Percentiles rank a stretch among this genome's conserved stretches.
phyloP scores from a whole-genome alignment of 176 grass and related monocot genomes.

The Cenchrus purpureus region DNA sequence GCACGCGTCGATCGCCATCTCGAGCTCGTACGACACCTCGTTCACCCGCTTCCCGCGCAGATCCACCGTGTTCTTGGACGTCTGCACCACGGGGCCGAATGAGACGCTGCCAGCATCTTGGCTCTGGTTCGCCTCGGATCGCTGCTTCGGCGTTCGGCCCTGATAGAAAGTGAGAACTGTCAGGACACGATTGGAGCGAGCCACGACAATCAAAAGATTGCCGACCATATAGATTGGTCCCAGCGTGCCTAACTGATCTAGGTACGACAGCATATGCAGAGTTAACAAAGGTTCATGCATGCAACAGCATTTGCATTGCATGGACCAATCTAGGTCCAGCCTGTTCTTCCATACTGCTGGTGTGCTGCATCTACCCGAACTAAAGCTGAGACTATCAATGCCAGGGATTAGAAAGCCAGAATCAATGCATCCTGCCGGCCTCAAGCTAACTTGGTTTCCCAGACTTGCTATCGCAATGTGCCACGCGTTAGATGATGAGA shows the following conservation, averaged over 20 bases:
- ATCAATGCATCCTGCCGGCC: slow-evolving; percentile 43
- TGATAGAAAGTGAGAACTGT: slow-evolving; percentile 5
- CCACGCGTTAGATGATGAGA: not conserved
- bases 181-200: slow-evolving; percentile 10
- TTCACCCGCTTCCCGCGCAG: slow-evolving; percentile 60
- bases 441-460: slow-evolving; percentile 45
- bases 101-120: slow-evolving; percentile 19
- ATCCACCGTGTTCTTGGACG: slow-evolving; percentile 71
- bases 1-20: slow-evolving; percentile 60
- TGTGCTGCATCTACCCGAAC: slow-evolving; percentile 41
- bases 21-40: slow-evolving; percentile 57
- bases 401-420: slow-evolving; percentile 20
- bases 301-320: slow-evolving; percentile 41
- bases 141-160: slow-evolving; percentile 19
- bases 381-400: slow-evolving; percentile 38
- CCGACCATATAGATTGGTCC: not conserved
- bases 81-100: slow-evolving; percentile 63
- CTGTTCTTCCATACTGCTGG: slow-evolving; percentile 31
- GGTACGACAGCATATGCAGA: slow-evolving; percentile 3
- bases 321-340: slow-evolving; percentile 47
- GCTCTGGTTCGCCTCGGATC: slow-evolving; percentile 17
- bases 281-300: slow-evolving; percentile 45
- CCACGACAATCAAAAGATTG: not conserved
- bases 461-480: slow-evolving; percentile 5
- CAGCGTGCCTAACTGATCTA: slow-evolving; percentile 3